phyloP scores from a whole-genome alignment of 306 rosid genomes.

The Lathyrus oleraceus region DNA sequence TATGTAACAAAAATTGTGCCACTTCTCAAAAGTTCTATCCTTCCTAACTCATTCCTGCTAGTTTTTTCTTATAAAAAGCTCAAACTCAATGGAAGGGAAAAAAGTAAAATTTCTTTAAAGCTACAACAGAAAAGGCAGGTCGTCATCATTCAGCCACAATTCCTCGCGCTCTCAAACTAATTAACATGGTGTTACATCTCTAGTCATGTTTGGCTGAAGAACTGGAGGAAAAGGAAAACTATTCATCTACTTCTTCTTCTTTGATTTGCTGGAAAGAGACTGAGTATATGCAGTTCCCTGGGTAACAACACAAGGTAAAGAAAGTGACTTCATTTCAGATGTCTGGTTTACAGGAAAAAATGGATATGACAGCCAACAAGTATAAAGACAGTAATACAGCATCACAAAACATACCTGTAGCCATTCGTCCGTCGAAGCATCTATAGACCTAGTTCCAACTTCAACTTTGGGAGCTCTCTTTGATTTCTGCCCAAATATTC shows the following conservation, averaged over 20 bases:
- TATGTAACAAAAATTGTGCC: constrained; percentile 41
- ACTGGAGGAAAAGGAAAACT: constrained; percentile 34
- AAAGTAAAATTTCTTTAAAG: constrained; percentile 37
- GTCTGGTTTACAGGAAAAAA: background rate
- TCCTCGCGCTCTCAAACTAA: constrained; percentile 47
- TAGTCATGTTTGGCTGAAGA: constrained; percentile 48
- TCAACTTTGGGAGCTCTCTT: constrained; percentile 92
- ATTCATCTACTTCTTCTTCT: constrained; percentile 77
- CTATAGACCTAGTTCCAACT: constrained; percentile 79
- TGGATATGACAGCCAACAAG: constrained; percentile 20
- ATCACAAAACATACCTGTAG: constrained; percentile 66
- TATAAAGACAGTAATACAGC: background rate
- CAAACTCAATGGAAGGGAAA: constrained; percentile 39
- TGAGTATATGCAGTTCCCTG: constrained; percentile 88
- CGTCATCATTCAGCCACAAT: constrained; percentile 44
- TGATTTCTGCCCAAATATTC: constrained; percentile 62
- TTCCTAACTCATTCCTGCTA: constrained; percentile 45
- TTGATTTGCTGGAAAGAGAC: constrained; percentile 62
- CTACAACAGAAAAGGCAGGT: constrained; percentile 61
- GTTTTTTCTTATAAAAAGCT: constrained; percentile 34
- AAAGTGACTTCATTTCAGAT: constrained; percentile 29
- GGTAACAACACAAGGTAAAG: constrained; percentile 7
- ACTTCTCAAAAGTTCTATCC: constrained; percentile 35
- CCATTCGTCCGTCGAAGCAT: constrained; percentile 89
- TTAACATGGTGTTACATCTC: constrained; percentile 56